A percentile compares a stretch with the other conserved stretches of the same genome.
phyloP scores from a whole-genome alignment of 2,329 filamentous ascomycete genomes.

The Phyllosticta ampelicida region DNA sequence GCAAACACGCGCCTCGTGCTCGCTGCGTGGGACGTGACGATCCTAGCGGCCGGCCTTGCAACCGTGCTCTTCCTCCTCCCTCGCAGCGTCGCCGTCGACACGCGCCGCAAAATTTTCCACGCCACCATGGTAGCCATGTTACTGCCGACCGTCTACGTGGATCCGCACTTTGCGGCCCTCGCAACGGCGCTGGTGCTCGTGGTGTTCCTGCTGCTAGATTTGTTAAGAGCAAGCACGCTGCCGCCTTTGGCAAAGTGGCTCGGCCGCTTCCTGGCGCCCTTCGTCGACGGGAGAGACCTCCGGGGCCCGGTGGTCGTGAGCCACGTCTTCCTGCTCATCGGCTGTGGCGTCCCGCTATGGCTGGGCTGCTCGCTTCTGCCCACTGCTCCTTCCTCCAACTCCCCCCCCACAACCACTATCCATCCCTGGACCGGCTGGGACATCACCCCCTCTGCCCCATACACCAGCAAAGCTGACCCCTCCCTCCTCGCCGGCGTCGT shows the following conservation, averaged over 20 bases:
- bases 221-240: conserved; percentile 81
- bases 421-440: conserved; percentile 65
- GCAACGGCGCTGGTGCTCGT: conserved; percentile 70
- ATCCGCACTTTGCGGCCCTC: conserved; percentile 72
- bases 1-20: conserved; percentile 75
- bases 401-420: conserved; percentile 50
- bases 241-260: conserved; percentile 81
- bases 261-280: conserved; percentile 78
- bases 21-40: conserved; percentile 58
- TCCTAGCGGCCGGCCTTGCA: conserved; percentile 60
- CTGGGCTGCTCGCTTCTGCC: conserved; percentile 29
- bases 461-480: conserved; percentile 50
- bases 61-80: conserved; percentile 63
- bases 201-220: conserved; percentile 78
- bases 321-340: conserved; percentile 90
- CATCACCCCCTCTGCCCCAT: conserved; percentile 28
- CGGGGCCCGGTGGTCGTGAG: conserved; percentile 90
- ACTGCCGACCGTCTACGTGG: conserved; percentile 73
- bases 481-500: conserved; percentile 89
- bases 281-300: conserved; percentile 87
- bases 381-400: not conserved
- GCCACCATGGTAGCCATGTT: conserved; percentile 98
- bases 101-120: conserved; percentile 91
- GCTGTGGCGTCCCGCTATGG: conserved; percentile 92
- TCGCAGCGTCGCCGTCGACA: conserved; percentile 80